Conservation (phyloP, 2,329 filamentous ascomycete species). For the Xylaria sp. region DNA sequence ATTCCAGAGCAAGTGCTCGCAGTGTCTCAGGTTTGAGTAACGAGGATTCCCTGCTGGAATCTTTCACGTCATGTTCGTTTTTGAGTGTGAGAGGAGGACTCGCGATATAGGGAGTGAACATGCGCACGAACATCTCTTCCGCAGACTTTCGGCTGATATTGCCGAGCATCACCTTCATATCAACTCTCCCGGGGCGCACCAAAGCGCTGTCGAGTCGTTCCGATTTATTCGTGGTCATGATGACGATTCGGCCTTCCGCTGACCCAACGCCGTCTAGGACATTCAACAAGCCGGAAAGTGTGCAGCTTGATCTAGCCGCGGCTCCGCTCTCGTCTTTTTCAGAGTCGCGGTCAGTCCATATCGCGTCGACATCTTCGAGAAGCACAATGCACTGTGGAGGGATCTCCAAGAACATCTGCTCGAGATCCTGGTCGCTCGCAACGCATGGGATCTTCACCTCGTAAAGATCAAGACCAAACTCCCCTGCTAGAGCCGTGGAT, state of each 20-base stretch:
- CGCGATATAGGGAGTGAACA: constrained; percentile 48
- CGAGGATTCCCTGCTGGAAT: constrained; percentile 4
- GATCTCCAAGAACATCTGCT: constrained; percentile 61
- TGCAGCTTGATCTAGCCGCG: constrained; percentile 55
- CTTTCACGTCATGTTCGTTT: constrained; percentile 2
- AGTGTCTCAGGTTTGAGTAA: constrained; percentile 29
- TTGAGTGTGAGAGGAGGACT: constrained; percentile 16
- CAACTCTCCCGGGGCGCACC: constrained; percentile 70
- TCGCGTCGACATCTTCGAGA: constrained; percentile 66
- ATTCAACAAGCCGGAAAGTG: constrained; percentile 70
- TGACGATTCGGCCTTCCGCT: constrained; percentile 71
- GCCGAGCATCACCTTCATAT: constrained; percentile 63
- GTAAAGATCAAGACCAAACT: constrained; percentile 64
- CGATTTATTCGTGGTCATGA: constrained; percentile 74
- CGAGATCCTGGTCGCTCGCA: constrained; percentile 60
- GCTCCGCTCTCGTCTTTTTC: constrained; percentile 43
- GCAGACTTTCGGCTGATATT: constrained; percentile 52
- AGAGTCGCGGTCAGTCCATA: constrained; percentile 55
- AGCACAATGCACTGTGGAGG: constrained; percentile 65
- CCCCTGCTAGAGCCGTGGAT: constrained; percentile 61
- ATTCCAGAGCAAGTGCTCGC: constrained; percentile 45
- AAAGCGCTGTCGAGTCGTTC: constrained; percentile 69
- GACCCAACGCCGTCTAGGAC: constrained; percentile 73
- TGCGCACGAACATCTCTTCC: constrained; percentile 52
- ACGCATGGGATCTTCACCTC: constrained; percentile 59